Conservation (phyloP, 257 asterid genomes). For the Rauvolfia tetraphylla region DNA sequence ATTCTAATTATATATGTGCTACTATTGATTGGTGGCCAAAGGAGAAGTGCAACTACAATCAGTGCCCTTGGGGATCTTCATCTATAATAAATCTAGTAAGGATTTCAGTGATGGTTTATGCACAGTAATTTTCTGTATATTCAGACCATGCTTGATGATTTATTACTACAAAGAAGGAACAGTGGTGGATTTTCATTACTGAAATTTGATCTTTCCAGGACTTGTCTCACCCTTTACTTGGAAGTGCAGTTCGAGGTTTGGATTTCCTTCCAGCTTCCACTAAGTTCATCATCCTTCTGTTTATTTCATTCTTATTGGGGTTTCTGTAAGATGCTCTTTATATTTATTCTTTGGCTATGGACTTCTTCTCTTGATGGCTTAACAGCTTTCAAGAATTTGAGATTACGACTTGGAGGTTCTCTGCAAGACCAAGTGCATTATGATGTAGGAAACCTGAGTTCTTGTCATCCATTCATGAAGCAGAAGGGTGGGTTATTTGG, state of each 20-base stretch:
- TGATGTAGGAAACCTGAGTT: constrained; percentile 49
- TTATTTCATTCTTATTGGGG: neutral
- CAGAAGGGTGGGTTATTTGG: constrained; percentile 77
- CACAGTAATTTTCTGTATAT: neutral
- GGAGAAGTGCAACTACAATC: constrained; percentile 76
- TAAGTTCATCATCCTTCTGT: neutral
- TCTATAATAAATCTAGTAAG: constrained; percentile 71
- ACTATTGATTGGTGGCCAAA: constrained; percentile 98
- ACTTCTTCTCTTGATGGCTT: constrained; percentile 20
- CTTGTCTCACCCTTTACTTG: constrained; percentile 68
- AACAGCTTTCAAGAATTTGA: constrained; percentile 74
- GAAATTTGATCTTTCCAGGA: constrained; percentile 48
- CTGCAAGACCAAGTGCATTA: constrained; percentile 90
- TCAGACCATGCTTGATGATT: neutral
- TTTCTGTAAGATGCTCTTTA: neutral
- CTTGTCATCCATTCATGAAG: constrained; percentile 60
- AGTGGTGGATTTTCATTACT: constrained; percentile 1
- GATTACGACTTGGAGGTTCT: constrained; percentile 90
- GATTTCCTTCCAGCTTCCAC: constrained; percentile 14
- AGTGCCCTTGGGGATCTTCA: constrained; percentile 87
- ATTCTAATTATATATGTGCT: constrained; percentile 77
- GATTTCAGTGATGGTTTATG: neutral
- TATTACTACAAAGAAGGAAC: neutral
- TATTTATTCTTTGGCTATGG: neutral
- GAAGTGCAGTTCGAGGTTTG: constrained; percentile 76